phyloP scores from a whole-genome alignment of 2,329 filamentous ascomycete species.

The Botryotinia narcissicola region DNA sequence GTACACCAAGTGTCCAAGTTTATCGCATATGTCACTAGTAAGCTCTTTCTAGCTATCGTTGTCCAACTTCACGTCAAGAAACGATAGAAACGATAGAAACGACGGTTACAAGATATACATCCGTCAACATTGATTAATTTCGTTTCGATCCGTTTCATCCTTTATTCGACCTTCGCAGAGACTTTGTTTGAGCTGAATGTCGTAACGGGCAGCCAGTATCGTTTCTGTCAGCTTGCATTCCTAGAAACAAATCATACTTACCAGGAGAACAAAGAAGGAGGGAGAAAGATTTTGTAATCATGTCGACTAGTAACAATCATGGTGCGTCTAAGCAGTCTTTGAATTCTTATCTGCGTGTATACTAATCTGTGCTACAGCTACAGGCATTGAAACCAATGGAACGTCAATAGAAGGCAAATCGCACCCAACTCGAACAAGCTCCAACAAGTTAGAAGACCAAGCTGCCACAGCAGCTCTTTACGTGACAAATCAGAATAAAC shows the following conservation, averaged over 20 bases:
- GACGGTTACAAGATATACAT: too few relatives aligned
- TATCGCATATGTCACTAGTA: not conserved
- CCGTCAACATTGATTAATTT: too few relatives aligned
- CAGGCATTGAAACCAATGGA: constrained; percentile 3
- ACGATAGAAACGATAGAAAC: not conserved
- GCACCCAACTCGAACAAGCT: constrained; percentile 22
- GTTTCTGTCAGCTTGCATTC: constrained; percentile 10
- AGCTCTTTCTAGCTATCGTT: not conserved
- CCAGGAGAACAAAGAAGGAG: not conserved
- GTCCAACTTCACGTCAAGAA: not conserved
- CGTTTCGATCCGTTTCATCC: too few relatives aligned
- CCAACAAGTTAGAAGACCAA: constrained; percentile 41
- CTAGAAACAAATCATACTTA: not conserved
- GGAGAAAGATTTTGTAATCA: not conserved
- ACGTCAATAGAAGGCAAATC: not conserved
- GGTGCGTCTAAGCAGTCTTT: not conserved
- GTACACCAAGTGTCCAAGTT: not conserved
- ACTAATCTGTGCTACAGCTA: not conserved
- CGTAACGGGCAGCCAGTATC: not conserved
- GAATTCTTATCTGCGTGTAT: not conserved
- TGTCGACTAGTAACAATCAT: not conserved
- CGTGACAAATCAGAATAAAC: constrained; percentile 44
- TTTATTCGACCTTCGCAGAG: too few relatives aligned
- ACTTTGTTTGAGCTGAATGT: not conserved
- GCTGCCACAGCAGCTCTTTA: constrained; percentile 62